A percentile compares a stretch with the other conserved stretches of the same genome.
Conservation (phyloP, 2,329 filamentous ascomycete species). For the Setomelanomma holmii region DNA sequence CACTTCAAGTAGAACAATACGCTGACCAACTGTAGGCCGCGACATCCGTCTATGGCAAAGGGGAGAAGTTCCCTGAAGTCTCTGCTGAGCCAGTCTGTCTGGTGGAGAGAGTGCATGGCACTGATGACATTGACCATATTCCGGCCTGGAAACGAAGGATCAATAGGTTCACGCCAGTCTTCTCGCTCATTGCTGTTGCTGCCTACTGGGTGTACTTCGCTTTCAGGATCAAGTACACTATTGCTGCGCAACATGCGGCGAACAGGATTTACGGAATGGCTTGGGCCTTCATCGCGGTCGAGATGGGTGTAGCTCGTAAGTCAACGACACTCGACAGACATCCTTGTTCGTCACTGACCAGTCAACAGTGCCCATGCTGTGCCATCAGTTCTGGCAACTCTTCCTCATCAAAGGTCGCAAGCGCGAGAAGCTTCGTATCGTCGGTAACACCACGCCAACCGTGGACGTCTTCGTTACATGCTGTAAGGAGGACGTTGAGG, state of each 20-base stretch:
- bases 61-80: slow-evolving; percentile 2
- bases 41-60: not conserved
- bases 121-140: slow-evolving; percentile 12
- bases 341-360: too few relatives aligned
- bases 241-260: slow-evolving; percentile 7
- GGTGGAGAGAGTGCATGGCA: slow-evolving; percentile 8
- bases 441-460: slow-evolving; percentile 35
- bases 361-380: slow-evolving; percentile 5
- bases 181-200: slow-evolving; percentile 7
- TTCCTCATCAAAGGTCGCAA: slow-evolving; percentile 11
- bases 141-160: slow-evolving; percentile 9
- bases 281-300: slow-evolving; percentile 11
- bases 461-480: slow-evolving; percentile 55
- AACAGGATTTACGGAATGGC: slow-evolving; percentile 8
- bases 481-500: slow-evolving; percentile 53
- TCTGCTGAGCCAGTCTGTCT: slow-evolving; percentile 9
- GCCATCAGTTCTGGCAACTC: slow-evolving; percentile 10
- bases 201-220: slow-evolving; percentile 13
- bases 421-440: slow-evolving; percentile 6
- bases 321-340: not conserved
- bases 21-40: not conserved
- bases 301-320: slow-evolving; percentile 12
- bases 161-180: slow-evolving; percentile 9
- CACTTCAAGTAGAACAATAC: too few relatives aligned
- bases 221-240: slow-evolving; percentile 12